Evolutionary conservation across 2,329 filamentous ascomycete genomes (phyloP).

Genomic region (Dryadomyces quercus-mongolicae): DNA sequence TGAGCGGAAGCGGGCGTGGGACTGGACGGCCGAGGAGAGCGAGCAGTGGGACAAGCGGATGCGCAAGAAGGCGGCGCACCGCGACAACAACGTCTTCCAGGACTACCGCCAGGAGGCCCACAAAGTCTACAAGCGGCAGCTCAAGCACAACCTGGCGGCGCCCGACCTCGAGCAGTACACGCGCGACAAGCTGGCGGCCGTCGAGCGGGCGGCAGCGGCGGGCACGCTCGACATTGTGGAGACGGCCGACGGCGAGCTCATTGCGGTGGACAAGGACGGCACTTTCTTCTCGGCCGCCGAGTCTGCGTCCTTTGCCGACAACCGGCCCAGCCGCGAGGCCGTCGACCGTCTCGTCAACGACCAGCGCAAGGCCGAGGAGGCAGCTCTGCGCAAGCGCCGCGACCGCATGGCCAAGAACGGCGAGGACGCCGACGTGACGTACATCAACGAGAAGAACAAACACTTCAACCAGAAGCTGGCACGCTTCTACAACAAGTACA

Average conservation of each 20-base stretch:
- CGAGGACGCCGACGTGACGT: conserved; percentile 85
- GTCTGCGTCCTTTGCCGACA: conserved; percentile 67
- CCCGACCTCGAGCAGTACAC: conserved; percentile 78
- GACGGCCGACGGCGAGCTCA: conserved; percentile 86
- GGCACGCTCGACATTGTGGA: conserved; percentile 89
- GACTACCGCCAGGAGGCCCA: conserved; percentile 80
- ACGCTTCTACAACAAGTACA: conserved; percentile 98
- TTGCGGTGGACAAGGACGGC: conserved; percentile 85
- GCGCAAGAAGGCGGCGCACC: conserved; percentile 69
- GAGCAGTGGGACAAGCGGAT: conserved; percentile 88
- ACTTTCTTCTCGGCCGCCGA: conserved; percentile 75
- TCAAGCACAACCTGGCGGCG: conserved; percentile 54
- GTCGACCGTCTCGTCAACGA: conserved; percentile 82
- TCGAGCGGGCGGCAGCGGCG: conserved; percentile 72
- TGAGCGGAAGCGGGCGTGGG: conserved; percentile 95
- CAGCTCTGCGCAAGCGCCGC: conserved; percentile 71
- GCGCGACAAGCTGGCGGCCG: conserved; percentile 69
- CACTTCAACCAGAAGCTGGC: conserved; percentile 97
- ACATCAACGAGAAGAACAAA: conserved; percentile 99
- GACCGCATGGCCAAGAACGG: conserved; percentile 68
- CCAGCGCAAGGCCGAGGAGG: conserved; percentile 77
- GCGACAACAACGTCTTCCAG: conserved; percentile 79
- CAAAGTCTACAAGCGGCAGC: conserved; percentile 88
- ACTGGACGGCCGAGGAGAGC: conserved; percentile 92
- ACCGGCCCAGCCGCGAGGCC: conserved; percentile 75